phyloP scores from a whole-genome alignment of 2,329 filamentous ascomycete species.

The Colletotrichum musicola region DNA sequence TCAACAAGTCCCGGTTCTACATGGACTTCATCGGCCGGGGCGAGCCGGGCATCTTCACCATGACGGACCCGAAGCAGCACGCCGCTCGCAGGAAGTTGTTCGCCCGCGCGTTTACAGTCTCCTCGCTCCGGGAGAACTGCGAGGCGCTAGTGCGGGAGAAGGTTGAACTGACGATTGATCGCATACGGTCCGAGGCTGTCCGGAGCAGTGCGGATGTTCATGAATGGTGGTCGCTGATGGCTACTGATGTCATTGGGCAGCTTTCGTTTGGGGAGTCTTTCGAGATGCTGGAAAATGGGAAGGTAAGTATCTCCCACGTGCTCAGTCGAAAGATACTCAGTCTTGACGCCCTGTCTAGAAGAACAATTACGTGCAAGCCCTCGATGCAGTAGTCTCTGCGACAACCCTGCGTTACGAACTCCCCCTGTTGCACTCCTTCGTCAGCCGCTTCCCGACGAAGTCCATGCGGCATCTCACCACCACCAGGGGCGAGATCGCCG shows the following conservation, averaged over 20 bases:
- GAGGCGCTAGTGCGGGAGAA: conserved; percentile 51
- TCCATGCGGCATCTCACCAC: neutral
- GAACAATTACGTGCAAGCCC: neutral
- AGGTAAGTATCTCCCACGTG: conserved; percentile 50
- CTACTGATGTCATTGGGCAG: conserved; percentile 66
- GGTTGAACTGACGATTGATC: conserved; percentile 54
- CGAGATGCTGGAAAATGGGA: conserved; percentile 61
- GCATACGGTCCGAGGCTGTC: conserved; percentile 58
- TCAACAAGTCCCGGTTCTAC: conserved; percentile 20
- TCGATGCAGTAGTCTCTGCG: neutral
- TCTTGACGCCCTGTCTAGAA: neutral
- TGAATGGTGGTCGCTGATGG: conserved; percentile 67
- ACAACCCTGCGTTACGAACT: conserved; percentile 2
- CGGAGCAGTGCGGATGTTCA: conserved; percentile 57
- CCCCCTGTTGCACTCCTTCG: neutral
- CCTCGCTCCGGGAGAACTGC: conserved; percentile 46
- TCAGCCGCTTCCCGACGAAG: neutral
- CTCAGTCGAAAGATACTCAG: neutral
- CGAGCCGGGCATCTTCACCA: conserved; percentile 13
- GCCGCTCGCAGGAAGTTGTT: conserved; percentile 52
- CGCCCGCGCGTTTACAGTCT: conserved; percentile 54
- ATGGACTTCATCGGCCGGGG: neutral
- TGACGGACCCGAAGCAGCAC: conserved; percentile 18
- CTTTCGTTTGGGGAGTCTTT: conserved; percentile 70
- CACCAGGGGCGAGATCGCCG: neutral